Evolutionary conservation across 805 yeast genomes (phyloP), one percentile per base, ranked within the genome.

Genomic region (Candida chilensis): DNA sequence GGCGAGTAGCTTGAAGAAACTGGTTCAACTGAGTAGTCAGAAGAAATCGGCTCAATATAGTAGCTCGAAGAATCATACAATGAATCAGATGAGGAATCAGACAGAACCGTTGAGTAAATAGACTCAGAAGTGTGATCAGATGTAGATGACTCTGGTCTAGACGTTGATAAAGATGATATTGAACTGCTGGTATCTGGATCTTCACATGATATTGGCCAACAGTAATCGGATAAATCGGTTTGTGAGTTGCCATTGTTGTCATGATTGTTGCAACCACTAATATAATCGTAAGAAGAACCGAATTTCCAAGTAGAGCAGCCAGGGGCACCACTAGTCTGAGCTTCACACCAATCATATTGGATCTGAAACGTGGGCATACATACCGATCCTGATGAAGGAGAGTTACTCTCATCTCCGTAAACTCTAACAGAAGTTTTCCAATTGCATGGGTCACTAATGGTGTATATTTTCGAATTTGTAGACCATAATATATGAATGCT

Each of bases 261-360:
- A 4, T 31, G 27, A 29, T 37, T 33, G 20, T 37, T 20, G 27
- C 49, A 44, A 15, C 47, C 47, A 3, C 40, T 38, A 26, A 29
- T 37, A 32, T 43, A 37, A 18, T 43, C 47, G 26, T 44, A 46
- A 7, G 49, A 41, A 6, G 18, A 22, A 3, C 29, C 40, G 24
- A 37, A 46, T 1, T 17, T 27, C 47, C 49, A 44, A 1, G 12
- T 20, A 16, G 27, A 18, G 27, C 51, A 44, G 29, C 39, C 42
- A 6, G 36, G 13, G 20, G 29, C 19, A 10, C 16, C 25, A 14
- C 20, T n/a, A 14, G 19, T 12, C 10, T 19, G 17, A 22, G 14
- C 25, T 7, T 12, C 11, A 31, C 48, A 41, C 48, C 50, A 45
- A 16, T 45, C 47, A 24, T 25, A 44, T 30, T 45, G 47, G 13